Base-by-base conservation (phyloP, 2,329 filamentous ascomycete genomes). In the Penicillium digitatum region DNA sequence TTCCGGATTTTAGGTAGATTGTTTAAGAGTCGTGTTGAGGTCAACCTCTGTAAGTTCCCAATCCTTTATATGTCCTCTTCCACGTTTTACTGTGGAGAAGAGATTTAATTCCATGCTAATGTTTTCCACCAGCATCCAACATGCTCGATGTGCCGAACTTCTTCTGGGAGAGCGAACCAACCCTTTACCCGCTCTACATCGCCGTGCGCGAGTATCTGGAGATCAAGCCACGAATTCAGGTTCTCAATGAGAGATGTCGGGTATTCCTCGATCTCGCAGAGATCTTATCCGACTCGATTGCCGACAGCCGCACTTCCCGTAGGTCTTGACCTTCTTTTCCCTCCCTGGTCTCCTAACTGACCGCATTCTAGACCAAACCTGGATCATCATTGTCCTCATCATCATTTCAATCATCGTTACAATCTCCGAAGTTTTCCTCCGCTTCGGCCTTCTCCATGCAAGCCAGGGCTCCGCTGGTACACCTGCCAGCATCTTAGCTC, bases 331-430 rank as follows among this genome's bases (percentile, higher is more conserved):
- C 20, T 26, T 10, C 27, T n/a, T 3, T 12, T 20, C 20, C 5
- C 24, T 45, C 22, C 14, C 32, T 16, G 5, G 9, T 14, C 31
- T 22, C 42, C 20, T 32, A 5, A 37, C 43, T 45, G 39, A 60
- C 45, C 22, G 3, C 26, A 32, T 20, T 20, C 27, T 12, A 79
- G 77, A 82, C 62, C 95, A 96, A 70, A 99, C 94, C 1, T 97
- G 93, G 93, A 97, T 99, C 72, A 88, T 97, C 73, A 99, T 99
- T 67, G 81, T 96, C 43, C 82, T 99, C 43, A 99, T 99, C 69
- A 74, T 95, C 44, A 79, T 97, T 62, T 93, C 88, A 69, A 97
- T 99, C 67, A 79, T 91, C 49, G 90, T 99, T 50, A 97, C 94
- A 2, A 88, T 90, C 48, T 87, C 88, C 3, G 94, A 99, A 75